These are phyloP conservation scores for Penicillium sp. DNA, from an alignment of 2,329 filamentous ascomycete genomes.

Conservation along the genomic window DNA sequence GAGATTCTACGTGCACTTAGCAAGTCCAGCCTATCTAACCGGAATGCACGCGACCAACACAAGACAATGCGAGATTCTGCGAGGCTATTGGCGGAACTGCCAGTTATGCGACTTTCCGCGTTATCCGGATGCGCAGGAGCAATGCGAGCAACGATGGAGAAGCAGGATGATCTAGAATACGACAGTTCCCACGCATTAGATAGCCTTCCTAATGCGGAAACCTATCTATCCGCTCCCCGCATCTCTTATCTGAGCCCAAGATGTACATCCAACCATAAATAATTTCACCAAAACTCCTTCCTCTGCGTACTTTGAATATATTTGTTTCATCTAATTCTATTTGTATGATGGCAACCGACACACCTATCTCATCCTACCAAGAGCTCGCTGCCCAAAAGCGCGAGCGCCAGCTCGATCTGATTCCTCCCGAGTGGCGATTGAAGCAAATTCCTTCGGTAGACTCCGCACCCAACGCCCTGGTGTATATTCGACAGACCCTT, in stretches of 20 bases:
- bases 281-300: neutral
- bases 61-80: slow-evolving; percentile 37
- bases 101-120: slow-evolving; percentile 38
- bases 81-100: slow-evolving; percentile 43
- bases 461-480: slow-evolving; percentile 20
- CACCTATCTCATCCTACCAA: slow-evolving; percentile 16
- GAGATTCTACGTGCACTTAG: slow-evolving; percentile 43
- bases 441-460: slow-evolving; percentile 21
- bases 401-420: slow-evolving; percentile 20
- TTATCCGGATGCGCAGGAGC: slow-evolving; percentile 34
- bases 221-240: slow-evolving; percentile 17
- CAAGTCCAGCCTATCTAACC: slow-evolving; percentile 39
- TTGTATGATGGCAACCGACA: slow-evolving; percentile 3
- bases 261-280: neutral
- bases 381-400: slow-evolving; percentile 27
- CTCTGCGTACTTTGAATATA: neutral
- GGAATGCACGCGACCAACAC: slow-evolving; percentile 36
- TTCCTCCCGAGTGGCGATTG: slow-evolving; percentile 26
- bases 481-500: slow-evolving; percentile 17
- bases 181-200: slow-evolving; percentile 15
- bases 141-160: slow-evolving; percentile 39
- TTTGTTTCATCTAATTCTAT: neutral
- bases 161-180: slow-evolving; percentile 20
- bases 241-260: slow-evolving; percentile 9
- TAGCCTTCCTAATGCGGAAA: slow-evolving; percentile 26